Evolutionary conservation across 2,329 filamentous ascomycete genomes (phyloP).

Genomic region (Aureobasidium sp.): DNA sequence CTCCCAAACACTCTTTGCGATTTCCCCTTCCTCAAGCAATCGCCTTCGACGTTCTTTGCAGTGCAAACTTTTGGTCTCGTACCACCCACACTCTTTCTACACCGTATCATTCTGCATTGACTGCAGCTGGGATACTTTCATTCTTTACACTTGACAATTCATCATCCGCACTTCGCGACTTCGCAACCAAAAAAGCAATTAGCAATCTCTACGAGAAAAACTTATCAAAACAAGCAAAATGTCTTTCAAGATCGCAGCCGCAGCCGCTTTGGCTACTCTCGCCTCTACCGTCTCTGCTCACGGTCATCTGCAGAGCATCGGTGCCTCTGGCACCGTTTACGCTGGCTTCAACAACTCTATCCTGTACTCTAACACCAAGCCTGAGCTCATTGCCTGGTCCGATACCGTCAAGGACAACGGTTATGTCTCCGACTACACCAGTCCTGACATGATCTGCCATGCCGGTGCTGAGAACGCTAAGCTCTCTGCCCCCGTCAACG

Average conservation of each 20-base stretch:
- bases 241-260: constrained; percentile 23
- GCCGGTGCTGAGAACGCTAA: constrained; percentile 46
- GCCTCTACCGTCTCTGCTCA: constrained; percentile 40
- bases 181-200: neutral
- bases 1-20: neutral
- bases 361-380: constrained; percentile 32
- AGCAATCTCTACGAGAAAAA: constrained; percentile 10
- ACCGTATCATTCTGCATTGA: constrained; percentile 16
- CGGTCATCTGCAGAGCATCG: constrained; percentile 39
- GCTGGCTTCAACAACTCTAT: constrained; percentile 36
- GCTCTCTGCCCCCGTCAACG: constrained; percentile 50
- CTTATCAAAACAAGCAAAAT: constrained; percentile 18
- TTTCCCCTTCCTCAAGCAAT: constrained; percentile 1
- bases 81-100: constrained; percentile 14
- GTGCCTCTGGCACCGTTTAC: constrained; percentile 43
- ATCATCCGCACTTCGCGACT: neutral
- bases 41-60: constrained; percentile 14
- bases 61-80: constrained; percentile 14
- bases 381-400: constrained; percentile 49
- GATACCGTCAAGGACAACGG: constrained; percentile 39
- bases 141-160: constrained; percentile 4
- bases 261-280: constrained; percentile 25
- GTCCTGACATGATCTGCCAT: constrained; percentile 39
- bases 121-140: constrained; percentile 16
- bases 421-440: constrained; percentile 24